phyloP scores from a whole-genome alignment of 768 basidiomycete species.

The Lentinus brumalis region DNA sequence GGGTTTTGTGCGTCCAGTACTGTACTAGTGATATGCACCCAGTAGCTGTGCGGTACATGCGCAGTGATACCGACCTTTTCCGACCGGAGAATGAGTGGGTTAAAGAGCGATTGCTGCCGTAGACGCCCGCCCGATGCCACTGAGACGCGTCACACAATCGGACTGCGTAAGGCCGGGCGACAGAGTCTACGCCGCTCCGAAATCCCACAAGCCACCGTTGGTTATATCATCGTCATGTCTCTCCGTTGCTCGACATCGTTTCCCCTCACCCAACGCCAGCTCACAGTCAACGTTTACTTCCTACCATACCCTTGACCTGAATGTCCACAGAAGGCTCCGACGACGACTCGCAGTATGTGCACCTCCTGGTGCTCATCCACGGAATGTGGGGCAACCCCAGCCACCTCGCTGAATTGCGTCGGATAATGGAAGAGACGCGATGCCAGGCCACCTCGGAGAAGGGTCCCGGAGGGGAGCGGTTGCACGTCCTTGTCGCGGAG shows the following conservation, averaged over 20 bases:
- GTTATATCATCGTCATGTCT: not conserved
- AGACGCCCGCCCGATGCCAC: conserved; percentile 3
- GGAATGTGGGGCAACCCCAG: conserved; percentile 83
- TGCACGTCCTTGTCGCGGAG: conserved; percentile 66
- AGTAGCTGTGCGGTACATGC: too few relatives aligned
- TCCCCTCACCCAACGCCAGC: not conserved
- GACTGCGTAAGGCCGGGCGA: not conserved
- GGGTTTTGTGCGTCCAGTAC: too few relatives aligned
- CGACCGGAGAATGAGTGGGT: not conserved
- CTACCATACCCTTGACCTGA: not conserved
- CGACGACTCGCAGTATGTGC: conserved; percentile 30
- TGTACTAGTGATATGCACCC: too few relatives aligned
- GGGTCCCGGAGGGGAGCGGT: conserved; percentile 40
- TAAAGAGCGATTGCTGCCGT: too few relatives aligned
- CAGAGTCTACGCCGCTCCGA: too few relatives aligned
- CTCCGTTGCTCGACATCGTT: not conserved
- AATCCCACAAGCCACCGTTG: too few relatives aligned
- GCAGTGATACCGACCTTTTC: too few relatives aligned
- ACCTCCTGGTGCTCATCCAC: conserved; percentile 49
- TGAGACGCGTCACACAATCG: conserved; percentile 13
- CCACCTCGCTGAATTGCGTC: conserved; percentile 61
- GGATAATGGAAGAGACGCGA: conserved; percentile 52
- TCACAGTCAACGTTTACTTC: too few relatives aligned
- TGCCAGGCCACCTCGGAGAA: conserved; percentile 22
- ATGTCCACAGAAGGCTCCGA: conserved; percentile 12